Evolutionary conservation across 331 rosid species (phyloP), one percentile per base, ranked within the genome.

Genomic region (Quercus phellos): DNA sequence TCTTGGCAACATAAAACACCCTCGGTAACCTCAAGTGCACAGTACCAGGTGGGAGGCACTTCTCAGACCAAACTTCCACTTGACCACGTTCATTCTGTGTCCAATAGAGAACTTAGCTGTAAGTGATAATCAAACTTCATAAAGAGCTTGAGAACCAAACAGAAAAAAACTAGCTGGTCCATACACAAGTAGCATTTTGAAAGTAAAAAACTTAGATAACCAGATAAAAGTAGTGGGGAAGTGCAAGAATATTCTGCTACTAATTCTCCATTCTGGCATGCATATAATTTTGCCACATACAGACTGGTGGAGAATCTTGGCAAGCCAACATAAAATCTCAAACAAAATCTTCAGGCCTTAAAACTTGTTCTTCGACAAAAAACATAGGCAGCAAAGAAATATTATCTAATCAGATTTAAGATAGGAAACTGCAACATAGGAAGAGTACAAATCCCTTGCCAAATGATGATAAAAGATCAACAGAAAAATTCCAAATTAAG

Each of bases 11-110:
- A 51, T 76, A 54, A 86, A 85, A 89, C 26, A 92, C 90, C 88
- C 89, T 87, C 3, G 94, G 97, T 74, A 90, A 87, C 80, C 90
- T 84, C 59, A 94, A 85, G 79, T 94, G 97, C 83, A 90, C 91
- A 9, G 97, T 94, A 60, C 98, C 98, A 3, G 92, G 97, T 6
- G 98, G 97, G 79, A 94, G 98, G 81, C 98, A 94, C 81, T 94
- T 94, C 87, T 94, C 97, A 70, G 98, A 94, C 98, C 97, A 94
- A 72, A 94, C 97, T 1, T 94, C 97, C 74, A 94, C 95, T 81
- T 90, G 96, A 74, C 98, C 98, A 2, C 90, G 93, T 34, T 92
- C 93, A 17, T 90, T 89, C 98, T 94, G 75, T 50, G 79, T 55
- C 67, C 68, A 85, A 82, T 24, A 70, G 29, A 68, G 66, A 79